Evolutionary conservation across 2,329 filamentous ascomycete species (phyloP), one percentile per base, ranked within the genome.

Genomic region (Amphichorda felina): DNA sequence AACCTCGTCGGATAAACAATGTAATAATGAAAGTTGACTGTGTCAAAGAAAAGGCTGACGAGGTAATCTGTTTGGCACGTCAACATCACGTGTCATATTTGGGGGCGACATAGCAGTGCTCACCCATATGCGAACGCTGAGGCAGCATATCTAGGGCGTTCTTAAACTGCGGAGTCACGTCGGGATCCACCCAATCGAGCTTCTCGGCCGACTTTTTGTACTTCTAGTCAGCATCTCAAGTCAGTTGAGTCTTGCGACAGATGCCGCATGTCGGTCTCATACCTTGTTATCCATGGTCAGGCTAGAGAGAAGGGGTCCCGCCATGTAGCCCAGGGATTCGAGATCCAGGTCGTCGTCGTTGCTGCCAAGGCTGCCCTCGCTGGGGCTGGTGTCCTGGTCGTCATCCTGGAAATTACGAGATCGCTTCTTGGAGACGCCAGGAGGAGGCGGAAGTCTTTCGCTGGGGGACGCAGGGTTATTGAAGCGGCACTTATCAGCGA

Each of bases 1-100:
- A 56, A 55, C 7, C 41, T 37, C 8, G 49, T 43, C n/a, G 49
- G 46, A 32, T 54, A 50, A 33, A 56, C 46, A 36, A 55, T 49
- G 43, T 54, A 53, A 40, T 56, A 55, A 37, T 56, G 50, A 15
- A 45, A 51, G 33, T 56, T 56, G 35, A 54, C 46, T 19, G 50
- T 48, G 21, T 41, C 40, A 34, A 53, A 40, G 31, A 55, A 56
- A 21, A 43, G 45, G 17, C 48, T 43, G 4, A 55, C 43, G 3
- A 56, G 41, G 3, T 42, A 36, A 34, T 55, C 51, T 55, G 36
- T 9, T n/a, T 8, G 25, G 21, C 29, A n/a, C 27, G 29, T 34
- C n/a, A 43, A 34, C 25, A 18, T 22, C 18, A 10, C 10, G 6
- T 24, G 21, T 24, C 6, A 6, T 10, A 6, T 6, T 6, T 6